Base-by-base conservation (phyloP, 139 green algal species). In the Haematococcus lacustris region DNA sequence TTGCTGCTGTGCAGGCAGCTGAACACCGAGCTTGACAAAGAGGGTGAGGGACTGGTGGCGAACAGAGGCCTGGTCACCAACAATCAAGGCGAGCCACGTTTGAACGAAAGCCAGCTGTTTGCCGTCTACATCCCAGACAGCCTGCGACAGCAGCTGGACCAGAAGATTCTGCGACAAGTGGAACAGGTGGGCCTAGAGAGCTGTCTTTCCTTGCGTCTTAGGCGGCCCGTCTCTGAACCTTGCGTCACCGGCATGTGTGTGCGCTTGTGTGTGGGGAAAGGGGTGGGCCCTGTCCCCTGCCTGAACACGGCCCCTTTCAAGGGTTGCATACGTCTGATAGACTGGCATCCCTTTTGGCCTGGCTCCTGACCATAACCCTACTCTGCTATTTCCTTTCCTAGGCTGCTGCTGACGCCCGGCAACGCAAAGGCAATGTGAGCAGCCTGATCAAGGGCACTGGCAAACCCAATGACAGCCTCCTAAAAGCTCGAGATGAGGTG, bases 61-160 rank as follows among this genome's bases (percentile, higher is more conserved):
- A 64, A 85, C 40, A 75, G 85, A 28, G 85, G 85, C 51, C 74
- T 90, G 1, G 62, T 88, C 2, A 72, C 72, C 4, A 64, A 47
- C 50, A 62, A 53, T 38, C 35, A 73, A 33, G n/a, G n/a, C n/a
- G n/a, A n/a, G n/a, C n/a, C n/a, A n/a, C 43, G 51, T 61, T 73
- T 84, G 28, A 80, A 78, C 25, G 75, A 85, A 68, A 84, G 83
- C 70, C 85, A 89, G 77, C n/a, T 60, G 2, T 89, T 89, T 73
- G 61, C 74, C 28, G 61, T 88, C 34, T 82, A 85, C 68, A 71
- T 89, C 63, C 76, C 85, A 17, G 67, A 76, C 33, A 37, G 74
- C 13, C 77, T 89, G 17, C 73, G 85, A 34, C 61, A 78, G 38
- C 73, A 71, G 1, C 88, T 86, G 53, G 82, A 88, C 38, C 57